These are phyloP conservation scores for Poteriospumella lacustris DNA, from an alignment of 108 stramenopile species.

Conservation along the genomic window DNA sequence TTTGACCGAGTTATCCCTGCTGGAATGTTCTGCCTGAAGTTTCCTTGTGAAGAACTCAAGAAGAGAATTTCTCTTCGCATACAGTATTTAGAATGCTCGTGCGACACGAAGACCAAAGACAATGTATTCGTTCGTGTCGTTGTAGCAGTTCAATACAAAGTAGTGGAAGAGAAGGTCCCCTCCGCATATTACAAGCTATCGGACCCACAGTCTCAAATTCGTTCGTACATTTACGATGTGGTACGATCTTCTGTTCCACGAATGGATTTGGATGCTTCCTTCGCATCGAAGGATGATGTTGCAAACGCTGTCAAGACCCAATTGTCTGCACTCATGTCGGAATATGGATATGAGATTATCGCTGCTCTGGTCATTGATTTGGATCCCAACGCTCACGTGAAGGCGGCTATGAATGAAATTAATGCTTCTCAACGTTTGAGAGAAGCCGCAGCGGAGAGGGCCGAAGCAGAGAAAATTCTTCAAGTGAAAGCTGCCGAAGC, in stretches of 20 bases:
- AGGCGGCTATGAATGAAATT: slow-evolving; percentile 30
- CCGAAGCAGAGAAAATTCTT: slow-evolving; percentile 81
- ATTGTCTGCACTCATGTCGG: slow-evolving; percentile 39
- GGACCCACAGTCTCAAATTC: slow-evolving; percentile 78
- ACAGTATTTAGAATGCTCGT: slow-evolving; percentile 77
- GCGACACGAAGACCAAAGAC: slow-evolving; percentile 94
- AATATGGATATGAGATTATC: slow-evolving; percentile 28
- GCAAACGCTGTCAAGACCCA: slow-evolving; percentile 66
- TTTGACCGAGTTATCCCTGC: neutral
- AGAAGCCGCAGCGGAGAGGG: slow-evolving; percentile 74
- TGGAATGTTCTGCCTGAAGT: slow-evolving; percentile 1
- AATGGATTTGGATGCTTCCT: slow-evolving; percentile 74
- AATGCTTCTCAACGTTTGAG: slow-evolving; percentile 60
- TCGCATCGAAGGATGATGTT: slow-evolving; percentile 70
- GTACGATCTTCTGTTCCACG: slow-evolving; percentile 74
- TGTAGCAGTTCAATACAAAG: slow-evolving; percentile 33
- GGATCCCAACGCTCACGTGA: slow-evolving; percentile 17
- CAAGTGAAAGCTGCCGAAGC: slow-evolving; percentile 89
- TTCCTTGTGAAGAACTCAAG: slow-evolving; percentile 47
- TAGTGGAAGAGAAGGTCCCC: slow-evolving; percentile 35
- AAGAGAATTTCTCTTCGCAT: slow-evolving; percentile 74
- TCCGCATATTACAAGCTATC: slow-evolving; percentile 73
- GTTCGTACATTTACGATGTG: slow-evolving; percentile 67
- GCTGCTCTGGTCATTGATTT: slow-evolving; percentile 21
- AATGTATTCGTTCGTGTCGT: slow-evolving; percentile 71